Evolutionary conservation across 1,139 yeast genomes (phyloP).

Genomic region (Kodamaea derodonti): DNA sequence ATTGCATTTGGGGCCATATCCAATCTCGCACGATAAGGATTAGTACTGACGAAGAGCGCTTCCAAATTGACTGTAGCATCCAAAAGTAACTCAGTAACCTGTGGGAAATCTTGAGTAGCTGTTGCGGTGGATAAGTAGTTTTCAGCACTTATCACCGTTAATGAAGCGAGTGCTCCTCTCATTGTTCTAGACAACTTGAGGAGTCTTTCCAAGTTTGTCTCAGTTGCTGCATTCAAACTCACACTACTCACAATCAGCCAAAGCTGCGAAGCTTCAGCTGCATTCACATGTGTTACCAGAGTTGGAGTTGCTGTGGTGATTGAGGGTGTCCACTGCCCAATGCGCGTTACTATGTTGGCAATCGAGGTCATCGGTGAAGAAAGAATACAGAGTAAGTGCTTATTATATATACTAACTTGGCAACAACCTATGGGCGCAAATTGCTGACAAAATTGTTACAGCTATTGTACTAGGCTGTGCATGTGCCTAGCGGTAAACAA

Average conservation of each 20-base stretch:
- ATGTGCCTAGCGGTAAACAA: background rate
- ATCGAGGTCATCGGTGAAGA: background rate
- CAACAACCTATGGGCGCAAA: no score
- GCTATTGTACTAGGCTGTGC: background rate
- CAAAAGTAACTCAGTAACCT: conserved; percentile 18
- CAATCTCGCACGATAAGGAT: conserved; percentile 20
- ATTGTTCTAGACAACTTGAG: conserved; percentile 18
- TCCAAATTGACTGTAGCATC: conserved; percentile 29
- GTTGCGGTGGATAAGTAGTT: conserved; percentile 27
- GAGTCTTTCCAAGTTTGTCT: conserved; percentile 23
- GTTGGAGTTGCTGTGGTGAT: conserved; percentile 14
- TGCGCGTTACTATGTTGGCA: background rate
- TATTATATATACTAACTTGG: no score
- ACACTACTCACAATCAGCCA: conserved; percentile 8
- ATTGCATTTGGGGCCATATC: conserved; percentile 28
- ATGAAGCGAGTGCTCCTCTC: conserved; percentile 35
- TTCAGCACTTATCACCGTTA: conserved; percentile 25
- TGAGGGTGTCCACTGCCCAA: conserved; percentile 10
- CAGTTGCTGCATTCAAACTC: conserved; percentile 25
- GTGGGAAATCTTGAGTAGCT: conserved; percentile 13
- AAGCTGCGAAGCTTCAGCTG: conserved; percentile 12
- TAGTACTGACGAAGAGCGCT: conserved; percentile 23
- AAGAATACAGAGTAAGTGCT: no score
- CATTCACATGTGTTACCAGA: conserved; percentile 13
- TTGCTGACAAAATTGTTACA: background rate